These are phyloP conservation scores for Bigelowiella natans DNA, from an alignment of 78 protist species.

Conservation along the genomic window DNA sequence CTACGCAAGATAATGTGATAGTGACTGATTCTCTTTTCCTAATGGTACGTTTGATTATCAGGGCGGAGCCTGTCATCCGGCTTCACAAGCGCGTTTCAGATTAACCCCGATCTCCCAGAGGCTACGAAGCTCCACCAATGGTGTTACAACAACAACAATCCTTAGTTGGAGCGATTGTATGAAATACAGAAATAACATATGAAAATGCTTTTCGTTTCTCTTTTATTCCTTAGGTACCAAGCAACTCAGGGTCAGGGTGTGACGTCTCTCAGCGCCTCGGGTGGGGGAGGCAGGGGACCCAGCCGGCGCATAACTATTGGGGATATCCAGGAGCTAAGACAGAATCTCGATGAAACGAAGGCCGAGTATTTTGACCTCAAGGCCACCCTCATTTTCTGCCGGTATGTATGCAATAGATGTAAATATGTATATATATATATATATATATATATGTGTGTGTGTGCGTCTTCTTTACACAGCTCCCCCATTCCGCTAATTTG, in stretches of 20 bases:
- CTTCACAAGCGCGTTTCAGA: background rate
- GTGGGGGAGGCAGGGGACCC: background rate
- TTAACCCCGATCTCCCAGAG: background rate
- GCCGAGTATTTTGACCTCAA: background rate
- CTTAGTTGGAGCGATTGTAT: too few species aligned
- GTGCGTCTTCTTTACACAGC: background rate
- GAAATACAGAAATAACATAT: background rate
- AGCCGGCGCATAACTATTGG: background rate
- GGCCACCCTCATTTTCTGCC: background rate
- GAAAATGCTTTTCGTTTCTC: background rate
- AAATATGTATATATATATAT: too few species aligned
- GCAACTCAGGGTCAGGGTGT: background rate
- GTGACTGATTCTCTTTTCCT: background rate
- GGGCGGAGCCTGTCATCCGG: background rate
- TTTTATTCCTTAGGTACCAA: background rate
- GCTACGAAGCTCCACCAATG: background rate
- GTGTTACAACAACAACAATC: too few species aligned
- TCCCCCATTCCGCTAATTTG: background rate
- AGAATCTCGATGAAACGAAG: background rate
- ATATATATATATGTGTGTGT: background rate
- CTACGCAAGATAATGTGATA: background rate
- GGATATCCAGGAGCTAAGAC: background rate
- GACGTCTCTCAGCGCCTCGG: background rate
- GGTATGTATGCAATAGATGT: too few species aligned
- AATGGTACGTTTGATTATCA: too few species aligned